phyloP scores from a whole-genome alignment of 352 stramenopile species.

The Phytophthora megakarya region DNA sequence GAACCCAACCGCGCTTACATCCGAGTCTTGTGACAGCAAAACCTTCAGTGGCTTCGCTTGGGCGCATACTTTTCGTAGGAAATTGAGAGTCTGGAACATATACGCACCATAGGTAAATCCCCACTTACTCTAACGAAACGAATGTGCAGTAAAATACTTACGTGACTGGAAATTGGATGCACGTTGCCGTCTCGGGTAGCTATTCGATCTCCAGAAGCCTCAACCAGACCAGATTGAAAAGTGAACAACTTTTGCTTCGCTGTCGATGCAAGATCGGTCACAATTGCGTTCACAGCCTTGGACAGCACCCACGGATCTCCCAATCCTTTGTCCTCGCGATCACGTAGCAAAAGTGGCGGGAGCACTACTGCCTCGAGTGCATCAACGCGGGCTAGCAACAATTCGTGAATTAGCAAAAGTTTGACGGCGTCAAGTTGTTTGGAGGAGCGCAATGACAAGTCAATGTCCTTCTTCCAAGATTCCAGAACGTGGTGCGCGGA shows the following conservation, averaged over 20 bases:
- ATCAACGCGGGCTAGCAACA: constrained; percentile 38
- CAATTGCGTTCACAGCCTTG: constrained; percentile 47
- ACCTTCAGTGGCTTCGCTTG: constrained; percentile 63
- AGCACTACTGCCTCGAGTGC: constrained; percentile 47
- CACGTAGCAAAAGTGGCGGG: constrained; percentile 67
- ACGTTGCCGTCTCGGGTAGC: constrained; percentile 80
- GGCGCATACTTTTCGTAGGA: constrained; percentile 74
- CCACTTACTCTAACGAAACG: not conserved
- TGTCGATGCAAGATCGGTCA: constrained; percentile 44
- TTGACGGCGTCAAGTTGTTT: constrained; percentile 54
- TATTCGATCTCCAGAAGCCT: constrained; percentile 48
- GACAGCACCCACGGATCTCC: constrained; percentile 74
- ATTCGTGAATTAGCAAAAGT: constrained; percentile 63
- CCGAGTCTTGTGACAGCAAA: constrained; percentile 61
- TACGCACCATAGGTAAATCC: not conserved
- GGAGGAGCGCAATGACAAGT: constrained; percentile 18
- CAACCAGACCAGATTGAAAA: constrained; percentile 67
- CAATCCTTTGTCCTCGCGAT: constrained; percentile 59
- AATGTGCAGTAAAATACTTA: constrained; percentile 30
- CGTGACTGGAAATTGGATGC: constrained; percentile 73
- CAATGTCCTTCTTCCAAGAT: constrained; percentile 52
- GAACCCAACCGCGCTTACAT: constrained; percentile 54
- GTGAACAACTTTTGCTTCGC: constrained; percentile 68
- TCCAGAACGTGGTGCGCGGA: constrained; percentile 59
- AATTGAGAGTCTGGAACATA: constrained; percentile 62